Percentiles rank a stretch among this genome's conserved stretches.
Evolutionary conservation across 2,329 filamentous ascomycete species (phyloP).

Genomic region (Stagonosporopsis rhizophila): DNA sequence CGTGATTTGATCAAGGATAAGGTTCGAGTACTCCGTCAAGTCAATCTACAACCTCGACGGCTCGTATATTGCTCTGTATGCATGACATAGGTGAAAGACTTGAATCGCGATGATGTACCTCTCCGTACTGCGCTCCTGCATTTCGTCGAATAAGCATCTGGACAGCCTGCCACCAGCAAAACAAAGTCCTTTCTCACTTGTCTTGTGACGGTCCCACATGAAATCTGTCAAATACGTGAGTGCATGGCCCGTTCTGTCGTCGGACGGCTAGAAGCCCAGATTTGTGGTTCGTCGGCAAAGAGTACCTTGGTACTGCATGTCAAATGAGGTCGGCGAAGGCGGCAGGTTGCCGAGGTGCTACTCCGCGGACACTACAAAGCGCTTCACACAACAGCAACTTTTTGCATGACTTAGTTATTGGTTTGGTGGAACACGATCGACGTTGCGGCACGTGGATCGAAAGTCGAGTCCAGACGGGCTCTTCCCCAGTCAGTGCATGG

Average conservation of each 20-base stretch:
- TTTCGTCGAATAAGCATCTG: neutral
- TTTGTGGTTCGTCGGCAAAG: slow-evolving; percentile 10
- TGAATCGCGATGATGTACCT: neutral
- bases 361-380: neutral
- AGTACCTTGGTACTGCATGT: slow-evolving; percentile 4
- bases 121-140: neutral
- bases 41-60: neutral
- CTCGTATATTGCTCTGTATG: slow-evolving; percentile 2
- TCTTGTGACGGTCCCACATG: neutral
- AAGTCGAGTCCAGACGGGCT: neutral
- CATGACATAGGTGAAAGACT: neutral
- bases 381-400: neutral
- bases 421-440: neutral
- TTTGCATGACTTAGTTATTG: neutral
- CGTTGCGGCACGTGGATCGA: neutral
- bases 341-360: slow-evolving; percentile 1
- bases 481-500: neutral
- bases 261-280: slow-evolving; percentile 7
- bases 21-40: slow-evolving; percentile 6
- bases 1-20: slow-evolving; percentile 9
- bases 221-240: neutral
- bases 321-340: slow-evolving; percentile 10
- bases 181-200: neutral
- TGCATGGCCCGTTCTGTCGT: neutral
- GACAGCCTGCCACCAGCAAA: neutral